Evolutionary conservation across 768 basidiomycete species (phyloP).

Genomic region (Boletus tylopilopsis): DNA sequence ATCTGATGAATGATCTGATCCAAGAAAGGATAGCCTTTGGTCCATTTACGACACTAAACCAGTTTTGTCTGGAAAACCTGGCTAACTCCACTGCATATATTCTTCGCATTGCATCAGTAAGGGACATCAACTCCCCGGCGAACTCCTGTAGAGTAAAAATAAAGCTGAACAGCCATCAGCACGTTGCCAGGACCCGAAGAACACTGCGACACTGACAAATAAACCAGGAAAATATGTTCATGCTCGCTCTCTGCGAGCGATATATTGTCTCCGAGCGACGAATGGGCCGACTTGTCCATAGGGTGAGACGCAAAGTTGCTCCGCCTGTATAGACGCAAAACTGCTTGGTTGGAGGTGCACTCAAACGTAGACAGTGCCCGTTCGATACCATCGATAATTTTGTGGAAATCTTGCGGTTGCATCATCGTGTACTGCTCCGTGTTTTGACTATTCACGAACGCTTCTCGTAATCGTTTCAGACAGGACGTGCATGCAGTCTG

Average conservation of each 20-base stretch:
- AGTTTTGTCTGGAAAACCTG: conserved; percentile 31
- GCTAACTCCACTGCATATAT: conserved; percentile 68
- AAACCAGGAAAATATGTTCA: conserved; percentile 85
- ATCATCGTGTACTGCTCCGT: conserved; percentile 32
- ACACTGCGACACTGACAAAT: conserved; percentile 64
- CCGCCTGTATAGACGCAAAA: conserved; percentile 68
- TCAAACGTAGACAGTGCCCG: conserved; percentile 71
- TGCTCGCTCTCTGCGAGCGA: conserved; percentile 50
- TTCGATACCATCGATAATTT: conserved; percentile 63
- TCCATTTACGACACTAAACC: conserved; percentile 36
- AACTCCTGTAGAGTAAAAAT: conserved; percentile 97
- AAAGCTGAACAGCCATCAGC: conserved; percentile 55
- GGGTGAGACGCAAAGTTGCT: conserved; percentile 34
- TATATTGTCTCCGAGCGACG: conserved; percentile 27
- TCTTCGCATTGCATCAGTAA: conserved; percentile 80
- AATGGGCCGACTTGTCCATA: conserved; percentile 12
- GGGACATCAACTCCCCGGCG: conserved; percentile 71
- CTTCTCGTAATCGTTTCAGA: conserved; percentile 60
- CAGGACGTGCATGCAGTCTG: conserved; percentile 61
- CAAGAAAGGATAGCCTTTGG: conserved; percentile 22
- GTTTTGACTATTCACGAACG: conserved; percentile 48
- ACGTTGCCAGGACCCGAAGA: background rate
- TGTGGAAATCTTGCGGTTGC: conserved; percentile 57
- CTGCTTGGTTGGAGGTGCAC: conserved; percentile 78
- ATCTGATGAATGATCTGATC: conserved; percentile 17